Evolutionary conservation across 116 monocot species (phyloP).

Genomic region (Papilionanthe hybrid): DNA sequence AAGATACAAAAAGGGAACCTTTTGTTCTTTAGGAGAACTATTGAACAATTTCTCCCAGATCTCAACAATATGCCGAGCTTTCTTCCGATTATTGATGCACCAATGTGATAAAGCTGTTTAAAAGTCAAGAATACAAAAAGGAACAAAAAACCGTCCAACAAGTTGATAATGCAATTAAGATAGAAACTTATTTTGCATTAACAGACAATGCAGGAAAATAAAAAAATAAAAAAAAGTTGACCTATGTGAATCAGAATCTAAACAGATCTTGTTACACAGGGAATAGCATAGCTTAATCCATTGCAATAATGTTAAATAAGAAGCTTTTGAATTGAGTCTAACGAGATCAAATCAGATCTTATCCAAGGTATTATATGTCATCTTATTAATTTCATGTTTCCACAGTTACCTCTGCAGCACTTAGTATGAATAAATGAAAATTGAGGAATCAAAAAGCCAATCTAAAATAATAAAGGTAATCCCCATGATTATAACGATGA

Average conservation of each 20-base stretch:
- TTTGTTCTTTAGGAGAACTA: slow-evolving; percentile 59
- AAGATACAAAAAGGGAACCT: slow-evolving; percentile 73
- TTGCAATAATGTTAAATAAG: background rate
- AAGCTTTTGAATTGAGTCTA: background rate
- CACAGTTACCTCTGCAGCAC: background rate
- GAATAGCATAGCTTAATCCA: background rate
- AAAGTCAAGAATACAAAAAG: slow-evolving; percentile 34
- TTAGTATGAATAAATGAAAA: no score
- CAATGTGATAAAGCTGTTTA: slow-evolving; percentile 73
- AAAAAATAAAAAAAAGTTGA: background rate
- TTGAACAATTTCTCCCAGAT: slow-evolving; percentile 88
- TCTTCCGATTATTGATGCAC: slow-evolving; percentile 92
- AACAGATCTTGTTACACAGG: background rate
- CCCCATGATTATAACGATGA: no score
- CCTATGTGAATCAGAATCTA: background rate
- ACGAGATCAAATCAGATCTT: background rate
- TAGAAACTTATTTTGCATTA: background rate
- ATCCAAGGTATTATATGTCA: background rate
- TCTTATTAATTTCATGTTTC: background rate
- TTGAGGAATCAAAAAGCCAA: no score
- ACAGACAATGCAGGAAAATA: background rate
- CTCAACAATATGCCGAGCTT: slow-evolving; percentile 81
- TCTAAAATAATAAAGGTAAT: no score
- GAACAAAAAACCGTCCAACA: background rate
- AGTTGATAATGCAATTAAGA: background rate